phyloP scores from a whole-genome alignment of 176 grass and related monocot species.

The Rhipidocladum racemiflorum region DNA sequence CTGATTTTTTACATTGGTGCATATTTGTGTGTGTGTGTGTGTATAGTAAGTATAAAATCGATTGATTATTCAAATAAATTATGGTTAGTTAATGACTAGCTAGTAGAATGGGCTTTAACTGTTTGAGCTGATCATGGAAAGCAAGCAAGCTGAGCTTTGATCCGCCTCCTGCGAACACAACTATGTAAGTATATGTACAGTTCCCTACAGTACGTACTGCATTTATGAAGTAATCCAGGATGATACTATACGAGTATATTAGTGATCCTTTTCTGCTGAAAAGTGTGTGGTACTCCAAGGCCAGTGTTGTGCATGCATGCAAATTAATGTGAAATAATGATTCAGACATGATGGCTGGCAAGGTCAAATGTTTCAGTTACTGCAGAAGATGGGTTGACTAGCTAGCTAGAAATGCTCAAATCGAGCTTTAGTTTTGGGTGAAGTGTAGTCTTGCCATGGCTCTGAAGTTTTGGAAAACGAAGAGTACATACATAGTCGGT shows the following conservation, averaged over 20 bases:
- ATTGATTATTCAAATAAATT: not conserved
- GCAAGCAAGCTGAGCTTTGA: not conserved
- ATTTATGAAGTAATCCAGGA: not conserved
- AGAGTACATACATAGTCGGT: too few species aligned
- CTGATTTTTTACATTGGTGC: not conserved
- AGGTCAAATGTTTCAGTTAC: not conserved
- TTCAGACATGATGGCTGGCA: not conserved
- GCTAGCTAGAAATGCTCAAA: not conserved
- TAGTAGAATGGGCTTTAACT: not conserved
- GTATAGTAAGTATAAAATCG: not conserved
- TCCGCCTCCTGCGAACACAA: not conserved
- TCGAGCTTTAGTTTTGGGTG: not conserved
- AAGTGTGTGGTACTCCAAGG: not conserved
- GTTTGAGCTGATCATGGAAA: not conserved
- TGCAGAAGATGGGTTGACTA: not conserved
- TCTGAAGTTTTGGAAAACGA: not conserved
- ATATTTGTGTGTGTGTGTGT: not conserved
- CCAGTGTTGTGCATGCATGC: not conserved
- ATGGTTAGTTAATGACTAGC: not conserved
- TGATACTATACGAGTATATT: not conserved
- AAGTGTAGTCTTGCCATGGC: not conserved
- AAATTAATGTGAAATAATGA: constrained; percentile 5
- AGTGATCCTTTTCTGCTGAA: constrained; percentile 5
- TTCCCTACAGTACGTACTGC: not conserved
- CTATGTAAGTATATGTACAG: not conserved